Percentiles rank a stretch among this genome's conserved stretches.
Conservation (phyloP, 176 grass and related monocot species). For the Aegilops bicornis region DNA sequence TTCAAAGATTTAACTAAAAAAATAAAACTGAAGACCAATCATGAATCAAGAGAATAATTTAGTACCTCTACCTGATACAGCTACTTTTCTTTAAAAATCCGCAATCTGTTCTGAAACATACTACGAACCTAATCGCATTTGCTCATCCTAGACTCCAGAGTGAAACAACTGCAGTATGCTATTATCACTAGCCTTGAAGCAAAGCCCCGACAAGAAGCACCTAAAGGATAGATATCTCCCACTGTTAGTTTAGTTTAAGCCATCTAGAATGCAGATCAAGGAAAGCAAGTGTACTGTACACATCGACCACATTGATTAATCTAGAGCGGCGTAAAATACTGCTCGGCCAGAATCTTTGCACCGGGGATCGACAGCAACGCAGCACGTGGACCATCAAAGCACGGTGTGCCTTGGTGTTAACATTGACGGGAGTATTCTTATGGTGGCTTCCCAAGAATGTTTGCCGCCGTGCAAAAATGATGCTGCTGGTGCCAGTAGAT, state of each 20-base stretch:
- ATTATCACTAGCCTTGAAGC: background rate
- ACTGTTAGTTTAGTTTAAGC: slow-evolving; percentile 13
- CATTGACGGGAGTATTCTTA: slow-evolving; percentile 36
- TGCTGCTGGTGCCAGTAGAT: no score
- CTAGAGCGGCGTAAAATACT: background rate
- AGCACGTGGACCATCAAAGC: slow-evolving; percentile 24
- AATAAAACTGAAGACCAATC: background rate
- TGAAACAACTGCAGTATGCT: background rate
- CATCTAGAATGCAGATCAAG: background rate
- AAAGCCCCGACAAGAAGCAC: slow-evolving; percentile 1
- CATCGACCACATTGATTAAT: background rate
- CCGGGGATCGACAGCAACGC: background rate
- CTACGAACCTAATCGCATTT: background rate
- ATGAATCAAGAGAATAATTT: background rate
- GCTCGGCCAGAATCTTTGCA: slow-evolving; percentile 20
- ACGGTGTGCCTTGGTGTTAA: slow-evolving; percentile 21
- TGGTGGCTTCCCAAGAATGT: slow-evolving; percentile 45
- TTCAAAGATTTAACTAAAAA: background rate
- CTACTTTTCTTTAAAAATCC: background rate
- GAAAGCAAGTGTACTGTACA: background rate
- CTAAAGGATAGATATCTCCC: slow-evolving; percentile 12
- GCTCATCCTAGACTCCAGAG: background rate
- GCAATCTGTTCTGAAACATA: background rate
- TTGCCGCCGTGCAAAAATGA: slow-evolving; percentile 2
- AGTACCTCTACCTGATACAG: background rate